phyloP scores from a whole-genome alignment of 179 eudicot genomes.

The Silene vulgaris region DNA sequence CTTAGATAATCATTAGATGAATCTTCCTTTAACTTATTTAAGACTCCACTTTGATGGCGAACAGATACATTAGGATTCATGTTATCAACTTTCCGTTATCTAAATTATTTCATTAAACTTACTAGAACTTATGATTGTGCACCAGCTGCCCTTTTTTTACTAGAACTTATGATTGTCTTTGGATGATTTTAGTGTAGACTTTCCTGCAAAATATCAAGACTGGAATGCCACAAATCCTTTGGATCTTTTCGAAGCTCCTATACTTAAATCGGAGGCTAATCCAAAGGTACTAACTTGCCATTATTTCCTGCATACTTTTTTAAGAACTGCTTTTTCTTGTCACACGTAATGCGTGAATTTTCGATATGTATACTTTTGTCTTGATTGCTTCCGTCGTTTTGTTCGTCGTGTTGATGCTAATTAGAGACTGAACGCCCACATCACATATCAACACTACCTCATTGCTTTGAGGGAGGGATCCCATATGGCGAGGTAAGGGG shows the following conservation, averaged over 20 bases:
- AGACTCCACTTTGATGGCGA: slow-evolving; percentile 6
- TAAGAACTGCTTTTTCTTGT: background rate
- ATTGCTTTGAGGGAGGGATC: background rate
- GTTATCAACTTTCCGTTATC: background rate
- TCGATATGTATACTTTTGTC: slow-evolving; percentile 1
- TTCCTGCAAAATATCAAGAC: slow-evolving; percentile 76
- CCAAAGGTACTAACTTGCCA: slow-evolving; percentile 58
- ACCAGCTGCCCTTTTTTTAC: background rate
- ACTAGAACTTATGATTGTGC: slow-evolving; percentile 21
- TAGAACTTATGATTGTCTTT: slow-evolving; percentile 22
- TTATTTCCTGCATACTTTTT: slow-evolving; percentile 7
- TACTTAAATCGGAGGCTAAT: slow-evolving; percentile 69
- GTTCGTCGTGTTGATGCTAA: background rate
- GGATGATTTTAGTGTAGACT: slow-evolving; percentile 69
- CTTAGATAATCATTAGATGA: background rate
- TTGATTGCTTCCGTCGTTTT: slow-evolving; percentile 1
- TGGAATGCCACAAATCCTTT: slow-evolving; percentile 82
- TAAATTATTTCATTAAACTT: background rate
- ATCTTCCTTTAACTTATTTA: background rate
- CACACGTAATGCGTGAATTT: background rate
- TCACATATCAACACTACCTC: background rate
- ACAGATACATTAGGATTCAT: background rate
- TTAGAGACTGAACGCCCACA: background rate
- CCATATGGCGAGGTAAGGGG: background rate
- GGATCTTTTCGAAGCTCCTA: slow-evolving; percentile 82